Evolutionary conservation across 495 filamentous ascomycete species (phyloP).

Genomic region (Gamarada debralockiae): DNA sequence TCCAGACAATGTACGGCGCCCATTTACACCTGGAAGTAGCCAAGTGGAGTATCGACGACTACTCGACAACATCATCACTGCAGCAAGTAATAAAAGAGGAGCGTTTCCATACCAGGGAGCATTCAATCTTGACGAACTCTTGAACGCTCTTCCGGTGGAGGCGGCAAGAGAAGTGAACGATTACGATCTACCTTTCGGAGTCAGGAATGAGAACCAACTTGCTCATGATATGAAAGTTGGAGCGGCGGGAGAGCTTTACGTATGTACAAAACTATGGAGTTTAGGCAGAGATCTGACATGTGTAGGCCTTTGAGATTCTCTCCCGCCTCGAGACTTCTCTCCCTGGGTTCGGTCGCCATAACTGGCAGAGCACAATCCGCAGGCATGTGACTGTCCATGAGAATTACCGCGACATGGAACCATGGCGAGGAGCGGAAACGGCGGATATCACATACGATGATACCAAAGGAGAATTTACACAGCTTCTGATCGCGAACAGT

Average conservation of each 20-base stretch:
- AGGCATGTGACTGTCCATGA: conserved; percentile 31
- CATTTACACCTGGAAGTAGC: conserved; percentile 1
- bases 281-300: background rate
- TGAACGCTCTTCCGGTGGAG: conserved; percentile 7
- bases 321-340: conserved; percentile 26
- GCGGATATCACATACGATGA: conserved; percentile 42
- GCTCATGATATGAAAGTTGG: conserved; percentile 29
- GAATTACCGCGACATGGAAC: conserved; percentile 33
- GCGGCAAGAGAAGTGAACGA: conserved; percentile 1
- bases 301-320: conserved; percentile 40
- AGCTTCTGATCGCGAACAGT: conserved; percentile 29
- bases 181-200: conserved; percentile 15
- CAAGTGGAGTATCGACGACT: conserved; percentile 23
- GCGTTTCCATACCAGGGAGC: conserved; percentile 24
- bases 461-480: conserved; percentile 26
- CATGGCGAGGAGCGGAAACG: conserved; percentile 37
- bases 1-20: conserved; percentile 1
- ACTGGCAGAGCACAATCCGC: conserved; percentile 45
- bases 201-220: conserved; percentile 29
- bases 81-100: conserved; percentile 23
- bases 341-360: conserved; percentile 27
- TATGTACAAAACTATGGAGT: conserved; percentile 18
- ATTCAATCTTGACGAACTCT: conserved; percentile 20
- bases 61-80: conserved; percentile 25
- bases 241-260: conserved; percentile 41